phyloP scores from a whole-genome alignment of 108 stramenopile genomes.

The Cyclotella choctawhatcheeana region DNA sequence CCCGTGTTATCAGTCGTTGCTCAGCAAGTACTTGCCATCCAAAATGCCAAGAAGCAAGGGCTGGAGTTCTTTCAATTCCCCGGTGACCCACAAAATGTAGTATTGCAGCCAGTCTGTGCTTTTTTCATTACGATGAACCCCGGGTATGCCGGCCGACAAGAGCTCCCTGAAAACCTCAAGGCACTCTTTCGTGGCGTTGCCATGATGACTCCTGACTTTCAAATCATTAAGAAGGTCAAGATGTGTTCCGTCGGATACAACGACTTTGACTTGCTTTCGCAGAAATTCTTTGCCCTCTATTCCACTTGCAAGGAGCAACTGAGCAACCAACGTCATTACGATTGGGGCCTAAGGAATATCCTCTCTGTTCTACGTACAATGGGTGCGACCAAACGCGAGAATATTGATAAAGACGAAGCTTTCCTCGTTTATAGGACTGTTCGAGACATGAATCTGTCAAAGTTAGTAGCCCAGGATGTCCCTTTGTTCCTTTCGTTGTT shows the following conservation, averaged over 20 bases:
- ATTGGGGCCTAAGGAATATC: constrained; percentile 92
- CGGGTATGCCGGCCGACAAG: constrained; percentile 93
- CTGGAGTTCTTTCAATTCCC: constrained; percentile 85
- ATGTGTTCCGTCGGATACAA: constrained; percentile 91
- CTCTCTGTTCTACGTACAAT: constrained; percentile 89
- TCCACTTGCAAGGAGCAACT: constrained; percentile 91
- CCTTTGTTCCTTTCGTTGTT: constrained; percentile 89
- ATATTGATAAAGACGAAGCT: constrained; percentile 73
- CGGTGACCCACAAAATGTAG: constrained; percentile 89
- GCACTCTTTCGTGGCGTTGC: constrained; percentile 93
- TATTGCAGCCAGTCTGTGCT: constrained; percentile 81
- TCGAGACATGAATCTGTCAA: constrained; percentile 93
- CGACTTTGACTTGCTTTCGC: constrained; percentile 80
- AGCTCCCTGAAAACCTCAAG: constrained; percentile 94
- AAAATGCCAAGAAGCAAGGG: constrained; percentile 90
- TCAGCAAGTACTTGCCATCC: constrained; percentile 90
- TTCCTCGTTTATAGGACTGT: constrained; percentile 89
- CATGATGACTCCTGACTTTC: constrained; percentile 95
- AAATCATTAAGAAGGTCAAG: constrained; percentile 95
- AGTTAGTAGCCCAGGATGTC: constrained; percentile 93
- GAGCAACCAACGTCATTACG: constrained; percentile 91
- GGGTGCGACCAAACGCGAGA: constrained; percentile 89
- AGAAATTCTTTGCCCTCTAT: constrained; percentile 90
- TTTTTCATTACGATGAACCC: constrained; percentile 97
- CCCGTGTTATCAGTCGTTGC: constrained; percentile 94